Evolutionary conservation across 495 filamentous ascomycete species (phyloP).

Genomic region (Penicillium pulvis): DNA sequence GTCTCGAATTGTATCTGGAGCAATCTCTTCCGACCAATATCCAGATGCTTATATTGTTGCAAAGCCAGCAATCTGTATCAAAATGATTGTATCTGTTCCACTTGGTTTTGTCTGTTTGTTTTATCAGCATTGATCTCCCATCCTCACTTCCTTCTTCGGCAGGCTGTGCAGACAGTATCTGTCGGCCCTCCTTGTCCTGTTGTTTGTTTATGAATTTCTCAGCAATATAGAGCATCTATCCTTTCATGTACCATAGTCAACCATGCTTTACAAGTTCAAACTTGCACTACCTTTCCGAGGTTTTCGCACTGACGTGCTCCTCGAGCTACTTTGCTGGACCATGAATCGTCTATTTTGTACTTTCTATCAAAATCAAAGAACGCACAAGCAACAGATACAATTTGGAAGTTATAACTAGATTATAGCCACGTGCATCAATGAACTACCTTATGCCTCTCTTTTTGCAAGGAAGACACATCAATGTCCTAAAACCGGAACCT

Average conservation of each 20-base stretch:
- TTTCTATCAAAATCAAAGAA: background rate
- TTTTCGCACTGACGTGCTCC: too few relatives aligned
- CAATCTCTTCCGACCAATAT: background rate
- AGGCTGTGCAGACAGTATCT: slow-evolving; percentile 1
- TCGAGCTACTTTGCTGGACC: too few relatives aligned
- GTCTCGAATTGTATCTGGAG: background rate
- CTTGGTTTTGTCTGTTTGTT: background rate
- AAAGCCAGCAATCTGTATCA: background rate
- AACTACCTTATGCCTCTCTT: background rate
- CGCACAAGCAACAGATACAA: background rate
- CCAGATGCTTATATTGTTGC: background rate
- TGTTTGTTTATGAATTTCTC: background rate
- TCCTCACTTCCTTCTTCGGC: background rate
- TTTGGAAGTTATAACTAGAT: background rate
- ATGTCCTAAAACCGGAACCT: background rate
- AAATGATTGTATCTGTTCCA: background rate
- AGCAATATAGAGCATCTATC: slow-evolving; percentile 25
- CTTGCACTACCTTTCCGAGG: background rate
- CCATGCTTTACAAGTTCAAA: background rate
- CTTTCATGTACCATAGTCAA: slow-evolving; percentile 29
- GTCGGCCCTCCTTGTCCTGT: background rate
- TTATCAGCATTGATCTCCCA: background rate
- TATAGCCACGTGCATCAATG: background rate
- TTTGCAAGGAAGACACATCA: background rate
- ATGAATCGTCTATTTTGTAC: too few relatives aligned